phyloP scores from a whole-genome alignment of 495 filamentous ascomycete species.

The Xylaria telfairii region DNA sequence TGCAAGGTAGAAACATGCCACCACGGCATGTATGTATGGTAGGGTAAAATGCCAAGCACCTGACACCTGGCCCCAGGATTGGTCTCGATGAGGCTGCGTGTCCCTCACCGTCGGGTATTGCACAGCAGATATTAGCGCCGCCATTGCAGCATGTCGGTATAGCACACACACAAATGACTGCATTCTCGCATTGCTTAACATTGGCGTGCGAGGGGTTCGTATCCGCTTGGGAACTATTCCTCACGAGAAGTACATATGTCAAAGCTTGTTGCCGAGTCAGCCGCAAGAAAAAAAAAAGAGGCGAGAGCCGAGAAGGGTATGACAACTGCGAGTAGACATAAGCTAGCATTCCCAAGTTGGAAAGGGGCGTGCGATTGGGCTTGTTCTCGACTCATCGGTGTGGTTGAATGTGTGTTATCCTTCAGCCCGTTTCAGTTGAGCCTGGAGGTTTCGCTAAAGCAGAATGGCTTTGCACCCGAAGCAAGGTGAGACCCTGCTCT shows the following conservation, averaged over 20 bases:
- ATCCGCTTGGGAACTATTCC: slow-evolving; percentile 9
- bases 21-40: too few species aligned
- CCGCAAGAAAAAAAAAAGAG: slow-evolving; percentile 14
- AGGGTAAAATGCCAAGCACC: too few species aligned
- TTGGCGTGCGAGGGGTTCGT: neutral
- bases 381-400: slow-evolving; percentile 9
- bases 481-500: slow-evolving; percentile 14
- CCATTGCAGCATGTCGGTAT: slow-evolving; percentile 11
- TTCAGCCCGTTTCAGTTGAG: neutral
- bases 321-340: neutral
- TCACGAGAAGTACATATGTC: neutral
- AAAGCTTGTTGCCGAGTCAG: slow-evolving; percentile 8
- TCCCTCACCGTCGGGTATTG: neutral
- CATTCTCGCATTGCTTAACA: slow-evolving; percentile 1
- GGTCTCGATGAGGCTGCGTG: neutral
- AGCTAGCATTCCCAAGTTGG: slow-evolving; percentile 8
- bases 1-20: neutral
- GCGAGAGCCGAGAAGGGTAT: slow-evolving; percentile 9
- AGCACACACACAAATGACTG: neutral
- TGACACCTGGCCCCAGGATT: neutral
- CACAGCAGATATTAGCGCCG: slow-evolving; percentile 12
- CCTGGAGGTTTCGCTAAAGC: slow-evolving; percentile 4
- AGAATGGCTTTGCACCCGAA: slow-evolving; percentile 1
- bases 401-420: neutral
- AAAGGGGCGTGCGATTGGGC: slow-evolving; percentile 8